Percentiles rank a stretch among this genome's conserved stretches.
Conservation (phyloP, 768 basidiomycete genomes). For the Suillus alpinus region DNA sequence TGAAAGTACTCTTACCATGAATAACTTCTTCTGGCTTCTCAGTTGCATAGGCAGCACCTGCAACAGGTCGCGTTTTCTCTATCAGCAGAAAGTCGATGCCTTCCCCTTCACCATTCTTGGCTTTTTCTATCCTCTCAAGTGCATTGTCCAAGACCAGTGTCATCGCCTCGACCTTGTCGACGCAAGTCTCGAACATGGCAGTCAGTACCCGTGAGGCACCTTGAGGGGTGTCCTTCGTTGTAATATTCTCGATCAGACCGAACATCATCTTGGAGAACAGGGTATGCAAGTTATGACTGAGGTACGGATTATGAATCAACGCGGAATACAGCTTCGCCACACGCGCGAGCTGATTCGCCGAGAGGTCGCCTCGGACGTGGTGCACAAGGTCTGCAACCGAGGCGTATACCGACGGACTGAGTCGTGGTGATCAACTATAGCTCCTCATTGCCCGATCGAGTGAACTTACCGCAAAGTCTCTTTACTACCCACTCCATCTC, state of each 20-base stretch:
- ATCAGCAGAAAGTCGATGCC: slow-evolving; percentile 61
- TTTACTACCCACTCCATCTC: slow-evolving; percentile 76
- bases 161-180: slow-evolving; percentile 83
- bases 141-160: slow-evolving; percentile 53
- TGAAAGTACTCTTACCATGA: slow-evolving; percentile 51
- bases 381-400: slow-evolving; percentile 93
- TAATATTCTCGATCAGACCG: slow-evolving; percentile 79
- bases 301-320: slow-evolving; percentile 84
- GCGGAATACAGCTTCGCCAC: slow-evolving; percentile 84
- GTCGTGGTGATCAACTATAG: slow-evolving; percentile 9
- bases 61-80: slow-evolving; percentile 84
- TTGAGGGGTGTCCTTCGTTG: slow-evolving; percentile 67
- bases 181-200: slow-evolving; percentile 76
- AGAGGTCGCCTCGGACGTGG: slow-evolving; percentile 82
- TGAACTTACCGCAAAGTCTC: slow-evolving; percentile 73
- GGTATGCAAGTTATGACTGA: slow-evolving; percentile 79
- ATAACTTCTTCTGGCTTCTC: slow-evolving; percentile 84
- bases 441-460: background rate
- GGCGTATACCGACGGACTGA: slow-evolving; percentile 76
- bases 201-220: slow-evolving; percentile 69
- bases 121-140: slow-evolving; percentile 46
- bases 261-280: slow-evolving; percentile 92
- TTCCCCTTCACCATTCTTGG: slow-evolving; percentile 37
- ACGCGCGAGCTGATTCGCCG: slow-evolving; percentile 67
- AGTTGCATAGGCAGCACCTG: slow-evolving; percentile 68